These are phyloP conservation scores for Perkinsus chesapeaki DNA, from an alignment of 169 alveolate genomes.

Conservation along the genomic window DNA sequence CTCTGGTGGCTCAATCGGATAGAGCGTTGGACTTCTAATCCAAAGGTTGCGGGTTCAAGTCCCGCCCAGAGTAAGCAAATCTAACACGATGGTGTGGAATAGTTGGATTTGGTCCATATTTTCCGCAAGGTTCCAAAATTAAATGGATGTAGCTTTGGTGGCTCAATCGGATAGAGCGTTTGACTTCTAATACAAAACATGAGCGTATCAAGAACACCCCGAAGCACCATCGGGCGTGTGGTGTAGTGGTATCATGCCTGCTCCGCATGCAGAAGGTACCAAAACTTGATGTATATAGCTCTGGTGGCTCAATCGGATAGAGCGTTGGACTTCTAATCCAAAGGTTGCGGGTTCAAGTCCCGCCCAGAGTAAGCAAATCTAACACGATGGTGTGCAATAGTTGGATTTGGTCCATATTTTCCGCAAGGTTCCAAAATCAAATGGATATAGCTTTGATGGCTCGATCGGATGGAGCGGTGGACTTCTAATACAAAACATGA, in stretches of 20 bases:
- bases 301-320: neutral
- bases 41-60: neutral
- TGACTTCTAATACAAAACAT: neutral
- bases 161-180: neutral
- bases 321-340: neutral
- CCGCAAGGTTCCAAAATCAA: too few species aligned
- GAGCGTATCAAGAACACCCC: too few species aligned
- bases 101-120: neutral
- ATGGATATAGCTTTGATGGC: neutral
- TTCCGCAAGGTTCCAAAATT: neutral
- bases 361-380: neutral
- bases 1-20: neutral
- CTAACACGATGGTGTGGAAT: neutral
- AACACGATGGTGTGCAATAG: too few species aligned
- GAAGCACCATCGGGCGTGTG: too few species aligned
- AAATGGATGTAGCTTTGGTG: neutral
- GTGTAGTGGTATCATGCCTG: too few species aligned
- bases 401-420: too few species aligned
- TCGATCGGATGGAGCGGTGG: neutral
- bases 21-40: neutral
- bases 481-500: neutral
- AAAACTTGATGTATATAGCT: neutral
- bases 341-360: neutral
- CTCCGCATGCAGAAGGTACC: too few species aligned
- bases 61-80: neutral